These are phyloP conservation scores for Exserohilum rostratum DNA, from an alignment of 2,329 filamentous ascomycete species.

Conservation along the genomic window DNA sequence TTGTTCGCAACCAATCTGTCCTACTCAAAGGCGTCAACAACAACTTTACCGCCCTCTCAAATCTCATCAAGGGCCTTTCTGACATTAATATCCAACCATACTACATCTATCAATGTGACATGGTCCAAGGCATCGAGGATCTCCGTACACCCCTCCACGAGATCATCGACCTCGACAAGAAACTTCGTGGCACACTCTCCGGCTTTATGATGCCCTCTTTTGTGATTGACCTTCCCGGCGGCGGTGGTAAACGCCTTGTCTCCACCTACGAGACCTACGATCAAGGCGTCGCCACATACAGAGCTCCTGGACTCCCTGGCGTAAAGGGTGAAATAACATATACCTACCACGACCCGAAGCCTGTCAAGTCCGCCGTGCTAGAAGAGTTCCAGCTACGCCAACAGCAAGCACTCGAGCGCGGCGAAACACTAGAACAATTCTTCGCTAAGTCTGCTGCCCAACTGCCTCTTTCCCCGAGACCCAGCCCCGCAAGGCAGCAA, in stretches of 20 bases:
- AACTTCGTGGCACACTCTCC: slow-evolving; percentile 65
- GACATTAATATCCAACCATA: slow-evolving; percentile 67
- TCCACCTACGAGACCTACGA: slow-evolving; percentile 62
- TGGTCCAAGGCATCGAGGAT: slow-evolving; percentile 66
- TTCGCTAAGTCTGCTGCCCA: slow-evolving; percentile 4
- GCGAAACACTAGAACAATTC: slow-evolving; percentile 17
- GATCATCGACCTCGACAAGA: slow-evolving; percentile 63
- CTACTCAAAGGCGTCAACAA: slow-evolving; percentile 66
- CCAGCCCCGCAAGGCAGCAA: not conserved
- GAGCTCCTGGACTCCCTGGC: slow-evolving; percentile 61
- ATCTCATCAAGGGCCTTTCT: slow-evolving; percentile 60
- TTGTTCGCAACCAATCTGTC: slow-evolving; percentile 66
- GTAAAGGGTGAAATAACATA: slow-evolving; percentile 52
- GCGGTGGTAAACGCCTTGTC: slow-evolving; percentile 67
- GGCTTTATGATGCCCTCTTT: slow-evolving; percentile 69
- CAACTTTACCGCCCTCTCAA: slow-evolving; percentile 58
- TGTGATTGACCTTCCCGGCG: slow-evolving; percentile 67
- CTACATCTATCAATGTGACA: slow-evolving; percentile 70
- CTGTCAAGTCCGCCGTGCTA: slow-evolving; percentile 11
- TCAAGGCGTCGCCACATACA: slow-evolving; percentile 61
- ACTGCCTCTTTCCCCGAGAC: not conserved
- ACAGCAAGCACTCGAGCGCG: slow-evolving; percentile 13
- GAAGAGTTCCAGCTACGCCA: slow-evolving; percentile 15
- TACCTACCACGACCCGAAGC: slow-evolving; percentile 62
- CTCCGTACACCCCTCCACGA: slow-evolving; percentile 65